Percentiles rank a stretch among this genome's conserved stretches.
Conservation (phyloP, 192 early-diverging fungal species). For the Dimargaris cristalligena region DNA sequence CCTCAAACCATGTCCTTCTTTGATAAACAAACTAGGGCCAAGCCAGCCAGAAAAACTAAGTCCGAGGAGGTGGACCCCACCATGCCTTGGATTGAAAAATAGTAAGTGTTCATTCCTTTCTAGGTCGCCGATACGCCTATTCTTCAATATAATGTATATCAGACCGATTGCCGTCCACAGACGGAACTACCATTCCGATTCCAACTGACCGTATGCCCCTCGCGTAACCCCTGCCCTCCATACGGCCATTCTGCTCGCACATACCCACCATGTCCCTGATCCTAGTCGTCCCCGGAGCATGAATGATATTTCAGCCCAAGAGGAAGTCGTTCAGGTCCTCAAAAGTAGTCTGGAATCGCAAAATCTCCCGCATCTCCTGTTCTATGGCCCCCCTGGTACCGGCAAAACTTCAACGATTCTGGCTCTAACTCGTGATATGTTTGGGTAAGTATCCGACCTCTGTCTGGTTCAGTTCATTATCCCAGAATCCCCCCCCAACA, state of each 20-base stretch:
- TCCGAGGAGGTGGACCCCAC: background rate
- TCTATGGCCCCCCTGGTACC: constrained; percentile 96
- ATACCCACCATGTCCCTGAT: background rate
- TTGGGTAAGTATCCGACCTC: constrained; percentile 46
- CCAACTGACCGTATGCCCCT: background rate
- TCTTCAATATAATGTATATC: background rate
- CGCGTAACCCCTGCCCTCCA: background rate
- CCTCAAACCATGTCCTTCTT: constrained; percentile 8
- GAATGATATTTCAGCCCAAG: constrained; percentile 75
- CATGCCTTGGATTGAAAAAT: constrained; percentile 88
- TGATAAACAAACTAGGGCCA: constrained; percentile 4
- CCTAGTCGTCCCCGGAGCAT: constrained; percentile 69
- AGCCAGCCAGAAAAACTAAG: background rate
- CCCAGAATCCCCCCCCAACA: no score
- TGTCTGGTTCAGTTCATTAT: no score
- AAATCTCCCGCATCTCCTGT: constrained; percentile 88
- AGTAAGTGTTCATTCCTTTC: constrained; percentile 33
- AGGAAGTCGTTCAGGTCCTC: constrained; percentile 71
- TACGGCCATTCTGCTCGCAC: background rate
- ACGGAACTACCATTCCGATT: background rate
- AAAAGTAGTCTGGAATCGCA: constrained; percentile 69
- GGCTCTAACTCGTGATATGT: constrained; percentile 71
- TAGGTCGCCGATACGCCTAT: background rate
- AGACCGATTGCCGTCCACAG: background rate
- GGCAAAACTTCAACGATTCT: constrained; percentile 94